Evolutionary conservation across 2,329 filamentous ascomycete species (phyloP), one percentile per base, ranked within the genome.

Genomic region (Thermoascus crustaceus): DNA sequence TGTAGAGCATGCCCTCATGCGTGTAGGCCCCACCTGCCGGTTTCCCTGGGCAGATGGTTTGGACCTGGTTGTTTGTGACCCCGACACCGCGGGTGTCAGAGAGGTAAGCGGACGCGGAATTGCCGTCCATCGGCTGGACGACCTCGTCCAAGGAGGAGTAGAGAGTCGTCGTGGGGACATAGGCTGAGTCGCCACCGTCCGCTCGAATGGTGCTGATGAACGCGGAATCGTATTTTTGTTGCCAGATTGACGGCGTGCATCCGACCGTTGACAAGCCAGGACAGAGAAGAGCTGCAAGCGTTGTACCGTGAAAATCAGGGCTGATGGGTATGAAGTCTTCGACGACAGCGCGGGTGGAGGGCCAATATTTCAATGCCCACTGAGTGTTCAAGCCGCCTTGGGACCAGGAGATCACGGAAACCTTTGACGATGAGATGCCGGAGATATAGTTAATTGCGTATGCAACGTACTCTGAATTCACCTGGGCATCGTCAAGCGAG

Each of bases 331-430:
- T 60, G 48, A 73, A 67, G 48, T 76, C 67, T n/a, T 58, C 59
- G 2, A 69, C 61, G 1, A 57, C 53, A 2, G 41, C 43, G 3
- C 66, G 63, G 1, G 67, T 71, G 1, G 66, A 71, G 0, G 71
- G 71, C 68, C 69, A 76, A 57, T 73, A 76, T 43, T 75, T 75
- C 42, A 73, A 57, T 0, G 68, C 71, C 75, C 73, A 77, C 48
- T 78, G 74, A 0, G 66, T 58, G 39, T 71, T 57, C 2, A 77
- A 53, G 31, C 66, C 68, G 10, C 73, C 73, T 52, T 78, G 72
- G 0, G 70, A 75, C 70, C 69, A 77, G 9, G 61, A 63, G n/a
- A 76, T 52, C 13, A 74, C 55, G 11, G 60, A 56, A 5, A 71
- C 54, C 13, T 66, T 59, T 14, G 55, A 49, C 29, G 46, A 41